Evolutionary conservation across 2,329 filamentous ascomycete species (phyloP).

Genomic region (Aspergillus calidoustus): DNA sequence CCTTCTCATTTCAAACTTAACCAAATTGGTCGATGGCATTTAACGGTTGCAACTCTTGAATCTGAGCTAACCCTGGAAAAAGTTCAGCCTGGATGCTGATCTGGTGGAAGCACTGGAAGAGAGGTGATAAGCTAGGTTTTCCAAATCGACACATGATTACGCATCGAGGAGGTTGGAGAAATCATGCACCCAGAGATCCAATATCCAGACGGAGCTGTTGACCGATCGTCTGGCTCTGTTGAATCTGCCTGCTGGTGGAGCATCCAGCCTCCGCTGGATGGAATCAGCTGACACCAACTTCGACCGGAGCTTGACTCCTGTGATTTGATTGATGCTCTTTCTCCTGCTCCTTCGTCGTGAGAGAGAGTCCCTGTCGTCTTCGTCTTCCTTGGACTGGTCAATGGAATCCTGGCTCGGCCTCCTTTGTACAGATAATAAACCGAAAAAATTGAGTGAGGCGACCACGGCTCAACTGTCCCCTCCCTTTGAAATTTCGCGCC

Average conservation of each 20-base stretch:
- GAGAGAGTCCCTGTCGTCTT: neutral
- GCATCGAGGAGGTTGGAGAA: neutral
- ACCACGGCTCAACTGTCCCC: neutral
- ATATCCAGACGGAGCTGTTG: neutral
- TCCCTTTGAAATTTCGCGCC: neutral
- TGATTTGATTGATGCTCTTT: constrained; percentile 8
- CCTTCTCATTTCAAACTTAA: neutral
- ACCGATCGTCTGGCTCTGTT: neutral
- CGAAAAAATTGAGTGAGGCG: constrained; percentile 12
- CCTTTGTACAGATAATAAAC: constrained; percentile 8
- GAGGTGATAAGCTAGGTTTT: neutral
- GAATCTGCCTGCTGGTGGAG: neutral
- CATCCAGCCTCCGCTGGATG: constrained; percentile 1
- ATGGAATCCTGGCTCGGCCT: neutral
- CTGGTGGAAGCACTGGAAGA: neutral
- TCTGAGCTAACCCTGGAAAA: neutral
- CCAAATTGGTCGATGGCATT: constrained; percentile 20
- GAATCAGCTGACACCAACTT: constrained; percentile 6
- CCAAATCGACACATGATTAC: neutral
- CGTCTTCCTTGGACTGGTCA: neutral
- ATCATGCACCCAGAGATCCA: neutral
- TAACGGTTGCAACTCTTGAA: constrained; percentile 18
- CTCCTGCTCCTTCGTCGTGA: neutral
- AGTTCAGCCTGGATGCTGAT: neutral
- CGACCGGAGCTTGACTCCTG: neutral